Conservation (phyloP, 768 basidiomycete species). For the Leucosporidium creatinivorum region DNA sequence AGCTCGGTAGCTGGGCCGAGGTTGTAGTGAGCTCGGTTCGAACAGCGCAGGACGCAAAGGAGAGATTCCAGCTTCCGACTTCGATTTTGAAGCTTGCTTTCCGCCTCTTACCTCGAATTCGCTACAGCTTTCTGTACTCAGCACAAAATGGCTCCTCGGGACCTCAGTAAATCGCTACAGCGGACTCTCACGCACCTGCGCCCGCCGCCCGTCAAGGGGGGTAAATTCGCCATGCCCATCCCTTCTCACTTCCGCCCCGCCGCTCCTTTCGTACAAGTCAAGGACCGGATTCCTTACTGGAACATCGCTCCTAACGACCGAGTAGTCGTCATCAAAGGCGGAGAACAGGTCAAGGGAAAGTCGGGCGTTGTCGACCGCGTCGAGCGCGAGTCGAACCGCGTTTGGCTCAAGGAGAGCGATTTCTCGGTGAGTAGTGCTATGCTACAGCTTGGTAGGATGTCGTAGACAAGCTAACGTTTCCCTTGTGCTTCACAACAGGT, state of each 20-base stretch:
- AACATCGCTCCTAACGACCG: constrained; percentile 32
- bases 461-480: not conserved
- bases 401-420: constrained; percentile 29
- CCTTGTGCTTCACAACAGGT: not conserved
- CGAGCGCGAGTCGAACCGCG: constrained; percentile 31
- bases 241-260: constrained; percentile 29
- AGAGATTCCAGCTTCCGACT: no score
- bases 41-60: no score
- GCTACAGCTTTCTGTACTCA: no score
- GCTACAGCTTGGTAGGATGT: not conserved
- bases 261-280: constrained; percentile 32
- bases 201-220: constrained; percentile 22
- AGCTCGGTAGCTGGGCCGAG: not conserved
- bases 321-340: constrained; percentile 32
- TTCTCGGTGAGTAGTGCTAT: constrained; percentile 20
- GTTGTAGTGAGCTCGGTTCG: no score
- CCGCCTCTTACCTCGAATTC: no score
- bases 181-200: constrained; percentile 27
- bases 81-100: no score
- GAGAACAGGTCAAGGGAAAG: constrained; percentile 24
- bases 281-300: constrained; percentile 37
- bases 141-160: constrained; percentile 4
- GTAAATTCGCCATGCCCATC: constrained; percentile 30
- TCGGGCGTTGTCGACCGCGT: constrained; percentile 29
- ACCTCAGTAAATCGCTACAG: constrained; percentile 24